Percentiles rank a stretch among this genome's conserved stretches.
These are phyloP conservation scores for Cryphonectria radicalis DNA, from an alignment of 2,329 filamentous ascomycete species.

Conservation along the genomic window DNA sequence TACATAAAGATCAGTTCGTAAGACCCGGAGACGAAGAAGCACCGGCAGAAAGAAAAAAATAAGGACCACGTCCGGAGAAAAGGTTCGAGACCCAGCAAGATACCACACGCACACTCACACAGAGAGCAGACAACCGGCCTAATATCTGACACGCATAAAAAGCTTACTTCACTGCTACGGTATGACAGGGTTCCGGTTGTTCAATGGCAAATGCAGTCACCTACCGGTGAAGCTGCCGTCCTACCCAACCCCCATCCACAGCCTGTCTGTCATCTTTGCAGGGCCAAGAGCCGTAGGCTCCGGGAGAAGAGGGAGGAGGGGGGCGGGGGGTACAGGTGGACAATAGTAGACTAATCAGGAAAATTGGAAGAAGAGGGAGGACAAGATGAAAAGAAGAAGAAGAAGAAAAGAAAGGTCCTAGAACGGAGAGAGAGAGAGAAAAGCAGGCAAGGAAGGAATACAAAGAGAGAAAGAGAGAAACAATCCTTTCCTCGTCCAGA, in stretches of 20 bases:
- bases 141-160: background rate
- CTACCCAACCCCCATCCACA: background rate
- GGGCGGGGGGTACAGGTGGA: background rate
- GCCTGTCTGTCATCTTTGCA: background rate
- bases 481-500: background rate
- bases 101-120: background rate
- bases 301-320: background rate
- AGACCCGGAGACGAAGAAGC: background rate
- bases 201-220: background rate
- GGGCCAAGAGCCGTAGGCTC: background rate
- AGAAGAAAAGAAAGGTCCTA: no score
- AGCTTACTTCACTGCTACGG: background rate
- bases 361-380: background rate
- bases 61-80: background rate
- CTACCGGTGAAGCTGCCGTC: background rate
- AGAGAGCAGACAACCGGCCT: background rate
- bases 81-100: background rate
- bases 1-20: background rate
- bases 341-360: background rate
- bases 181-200: background rate
- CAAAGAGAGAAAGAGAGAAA: background rate
- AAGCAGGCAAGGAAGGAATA: no score
- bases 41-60: background rate
- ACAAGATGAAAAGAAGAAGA: no score
- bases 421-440: background rate